Conservation (phyloP, 2,329 filamentous ascomycete species). For the Colletotrichum salicis region DNA sequence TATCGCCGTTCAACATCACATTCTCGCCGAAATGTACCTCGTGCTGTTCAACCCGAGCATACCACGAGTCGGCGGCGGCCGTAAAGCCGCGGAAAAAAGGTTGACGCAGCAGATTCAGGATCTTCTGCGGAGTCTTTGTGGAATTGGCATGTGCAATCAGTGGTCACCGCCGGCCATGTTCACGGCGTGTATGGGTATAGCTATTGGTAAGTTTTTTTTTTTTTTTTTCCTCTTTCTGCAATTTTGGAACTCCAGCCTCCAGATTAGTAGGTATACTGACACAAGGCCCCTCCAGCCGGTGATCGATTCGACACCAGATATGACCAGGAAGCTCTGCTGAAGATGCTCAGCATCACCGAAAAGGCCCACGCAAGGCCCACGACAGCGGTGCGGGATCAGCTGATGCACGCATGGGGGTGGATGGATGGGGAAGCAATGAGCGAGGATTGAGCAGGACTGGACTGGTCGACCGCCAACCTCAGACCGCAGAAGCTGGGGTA, state of each 20-base stretch:
- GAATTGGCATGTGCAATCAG: slow-evolving; percentile 68
- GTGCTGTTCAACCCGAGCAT: slow-evolving; percentile 65
- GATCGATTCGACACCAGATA: slow-evolving; percentile 57
- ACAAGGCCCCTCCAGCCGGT: slow-evolving; percentile 46
- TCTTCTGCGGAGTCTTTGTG: slow-evolving; percentile 65
- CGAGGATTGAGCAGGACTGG: slow-evolving; percentile 10
- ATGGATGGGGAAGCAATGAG: slow-evolving; percentile 29
- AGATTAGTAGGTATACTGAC: background rate
- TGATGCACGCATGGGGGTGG: slow-evolving; percentile 64
- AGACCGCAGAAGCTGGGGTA: background rate
- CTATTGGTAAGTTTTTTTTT: slow-evolving; percentile 36
- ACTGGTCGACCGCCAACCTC: background rate
- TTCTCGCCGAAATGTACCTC: slow-evolving; percentile 68
- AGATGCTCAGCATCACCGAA: slow-evolving; percentile 59
- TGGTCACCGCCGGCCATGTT: slow-evolving; percentile 67
- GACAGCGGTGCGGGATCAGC: slow-evolving; percentile 54
- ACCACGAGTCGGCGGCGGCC: slow-evolving; percentile 57
- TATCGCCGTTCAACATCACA: slow-evolving; percentile 69
- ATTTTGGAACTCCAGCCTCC: background rate
- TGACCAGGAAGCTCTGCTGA: slow-evolving; percentile 60
- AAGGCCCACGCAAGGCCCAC: slow-evolving; percentile 64
- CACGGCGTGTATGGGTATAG: slow-evolving; percentile 66
- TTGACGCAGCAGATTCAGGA: slow-evolving; percentile 54
- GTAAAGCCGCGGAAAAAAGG: slow-evolving; percentile 44
- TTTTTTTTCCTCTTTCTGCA: background rate